Conservation (phyloP, 257 asterid genomes). For the Petunia axillaris region DNA sequence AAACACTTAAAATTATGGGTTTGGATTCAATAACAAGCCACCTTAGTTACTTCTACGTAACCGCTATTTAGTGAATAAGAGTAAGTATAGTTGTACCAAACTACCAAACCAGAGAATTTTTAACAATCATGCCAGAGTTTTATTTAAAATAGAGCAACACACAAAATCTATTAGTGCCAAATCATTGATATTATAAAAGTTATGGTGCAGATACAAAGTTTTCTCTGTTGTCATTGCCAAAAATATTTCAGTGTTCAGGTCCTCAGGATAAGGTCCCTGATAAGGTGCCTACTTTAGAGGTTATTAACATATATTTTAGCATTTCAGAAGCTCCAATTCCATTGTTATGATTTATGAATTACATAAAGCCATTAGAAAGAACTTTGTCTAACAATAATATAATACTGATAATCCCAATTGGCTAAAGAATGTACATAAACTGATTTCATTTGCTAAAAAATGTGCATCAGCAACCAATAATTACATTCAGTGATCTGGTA, state of each 20-base stretch:
- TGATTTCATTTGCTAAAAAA: neutral
- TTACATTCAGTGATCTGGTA: neutral
- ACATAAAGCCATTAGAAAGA: neutral
- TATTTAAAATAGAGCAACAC: neutral
- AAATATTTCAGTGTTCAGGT: neutral
- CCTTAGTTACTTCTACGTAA: neutral
- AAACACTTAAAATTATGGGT: no score
- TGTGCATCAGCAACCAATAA: neutral
- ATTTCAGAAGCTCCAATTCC: neutral
- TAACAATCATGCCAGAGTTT: neutral
- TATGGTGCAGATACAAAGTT: neutral
- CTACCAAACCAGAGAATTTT: no score
- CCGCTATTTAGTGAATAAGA: neutral
- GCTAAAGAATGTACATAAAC: neutral
- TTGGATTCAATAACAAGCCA: neutral
- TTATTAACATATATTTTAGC: neutral
- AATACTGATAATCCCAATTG: neutral
- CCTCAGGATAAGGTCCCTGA: neutral
- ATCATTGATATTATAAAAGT: neutral
- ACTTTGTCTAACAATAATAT: neutral
- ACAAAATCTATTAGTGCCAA: neutral
- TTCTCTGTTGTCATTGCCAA: neutral
- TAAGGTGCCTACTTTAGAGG: neutral
- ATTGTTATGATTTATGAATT: neutral
- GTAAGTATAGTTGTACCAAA: neutral